Evolutionary conservation across 2,329 filamentous ascomycete genomes (phyloP), one percentile per base, ranked within the genome.

Genomic region (Bipolaris oryzae): DNA sequence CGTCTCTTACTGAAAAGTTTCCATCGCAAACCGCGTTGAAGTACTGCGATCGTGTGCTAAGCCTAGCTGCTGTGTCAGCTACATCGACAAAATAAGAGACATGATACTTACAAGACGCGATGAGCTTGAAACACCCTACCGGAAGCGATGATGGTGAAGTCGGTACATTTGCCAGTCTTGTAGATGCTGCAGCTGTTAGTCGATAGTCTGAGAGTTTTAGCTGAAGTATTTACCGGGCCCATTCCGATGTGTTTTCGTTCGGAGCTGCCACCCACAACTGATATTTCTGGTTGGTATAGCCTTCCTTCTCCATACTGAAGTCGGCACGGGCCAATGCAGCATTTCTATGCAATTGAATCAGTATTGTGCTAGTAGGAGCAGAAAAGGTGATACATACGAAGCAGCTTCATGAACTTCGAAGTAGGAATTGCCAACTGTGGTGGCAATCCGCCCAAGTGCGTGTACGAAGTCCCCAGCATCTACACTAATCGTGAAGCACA

Each of bases 21-120:
- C 62, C 52, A 31, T 53, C 43, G 20, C 67, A 71, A 11, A 64
- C 59, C 3, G 60, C 63, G 3, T 52, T 54, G 58, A 71, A 70
- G 39, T 65, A 70, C 11, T 53, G 25, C 0, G 67, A 68, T 35
- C 55, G 49, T 13, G 39, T 55, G 51, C 63, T 60, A 0, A 71
- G 18, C 16, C 67, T 70, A 20, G 9, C 13, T 15, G 34, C 23
- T 11, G 10, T 15, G 16, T 63, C 15, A 63, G 51, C 23, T 5
- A 15, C 7, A 33, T 35, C 6, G 31, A 16, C 1, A 6, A 3
- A 7, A n/a, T 23, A 9, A 4, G 10, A 15, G 20, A 9, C 10
- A 44, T 20, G 9, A n/a, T 15, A 51, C 62, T 51, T 48, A 69
- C 65, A 53, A 34, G 1, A 63, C 44, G 9, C 64, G 63, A 53